Evolutionary conservation across 441 rosid species (phyloP).

Genomic region (Isatis lusitanica): DNA sequence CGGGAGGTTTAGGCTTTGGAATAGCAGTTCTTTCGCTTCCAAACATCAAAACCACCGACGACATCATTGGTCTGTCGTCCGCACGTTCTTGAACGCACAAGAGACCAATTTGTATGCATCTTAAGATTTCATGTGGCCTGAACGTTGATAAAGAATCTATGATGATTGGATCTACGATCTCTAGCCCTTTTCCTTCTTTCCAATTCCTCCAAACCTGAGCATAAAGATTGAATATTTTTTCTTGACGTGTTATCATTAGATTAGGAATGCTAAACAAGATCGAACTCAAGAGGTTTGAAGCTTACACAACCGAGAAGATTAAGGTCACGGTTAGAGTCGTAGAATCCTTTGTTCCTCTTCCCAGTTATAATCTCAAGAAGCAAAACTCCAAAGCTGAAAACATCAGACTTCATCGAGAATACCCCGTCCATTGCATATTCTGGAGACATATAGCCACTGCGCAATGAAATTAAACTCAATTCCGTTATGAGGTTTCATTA

Average conservation of each 20-base stretch:
- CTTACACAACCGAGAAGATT: constrained; percentile 75
- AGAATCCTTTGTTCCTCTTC: constrained; percentile 67
- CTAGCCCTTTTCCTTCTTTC: constrained; percentile 60
- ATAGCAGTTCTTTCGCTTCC: constrained; percentile 60
- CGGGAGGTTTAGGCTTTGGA: constrained; percentile 67
- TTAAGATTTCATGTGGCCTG: constrained; percentile 46
- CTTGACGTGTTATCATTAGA: background rate
- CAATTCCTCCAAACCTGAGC: constrained; percentile 71
- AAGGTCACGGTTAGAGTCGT: constrained; percentile 41
- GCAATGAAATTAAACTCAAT: too few relatives aligned
- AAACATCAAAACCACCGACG: constrained; percentile 59
- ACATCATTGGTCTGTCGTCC: constrained; percentile 70
- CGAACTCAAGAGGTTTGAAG: background rate
- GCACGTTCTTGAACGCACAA: constrained; percentile 75
- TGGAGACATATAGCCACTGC: constrained; percentile 87
- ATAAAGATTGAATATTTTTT: background rate
- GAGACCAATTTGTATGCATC: constrained; percentile 79
- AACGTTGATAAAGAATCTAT: constrained; percentile 33
- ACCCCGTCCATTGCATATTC: constrained; percentile 80
- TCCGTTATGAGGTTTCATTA: too few relatives aligned
- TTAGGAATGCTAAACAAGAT: background rate
- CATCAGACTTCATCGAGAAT: constrained; percentile 71
- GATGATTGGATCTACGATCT: constrained; percentile 43
- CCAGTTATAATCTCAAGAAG: constrained; percentile 71
- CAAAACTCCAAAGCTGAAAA: constrained; percentile 73